These are phyloP conservation scores for Tolypocladium ophioglossoides DNA, from an alignment of 2,329 filamentous ascomycete genomes.

Conservation along the genomic window DNA sequence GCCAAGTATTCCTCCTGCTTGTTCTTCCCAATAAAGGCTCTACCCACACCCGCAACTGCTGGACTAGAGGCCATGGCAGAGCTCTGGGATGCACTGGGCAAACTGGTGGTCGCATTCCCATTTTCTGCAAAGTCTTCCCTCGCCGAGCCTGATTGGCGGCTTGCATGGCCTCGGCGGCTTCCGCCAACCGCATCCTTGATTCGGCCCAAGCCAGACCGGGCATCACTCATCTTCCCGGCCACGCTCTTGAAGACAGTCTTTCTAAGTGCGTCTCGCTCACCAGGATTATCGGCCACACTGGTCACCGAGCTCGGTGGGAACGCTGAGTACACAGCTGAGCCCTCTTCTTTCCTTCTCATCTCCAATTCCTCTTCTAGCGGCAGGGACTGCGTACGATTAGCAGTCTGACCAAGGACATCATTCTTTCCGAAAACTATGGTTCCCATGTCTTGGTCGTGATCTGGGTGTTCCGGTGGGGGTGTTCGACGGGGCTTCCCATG, in stretches of 20 bases:
- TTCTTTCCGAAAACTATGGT: slow-evolving; percentile 46
- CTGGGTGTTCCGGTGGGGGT: slow-evolving; percentile 31
- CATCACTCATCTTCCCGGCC: slow-evolving; percentile 67
- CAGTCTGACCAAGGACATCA: slow-evolving; percentile 25
- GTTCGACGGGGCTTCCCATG: slow-evolving; percentile 73
- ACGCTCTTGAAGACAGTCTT: slow-evolving; percentile 69
- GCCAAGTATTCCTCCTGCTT: slow-evolving; percentile 50
- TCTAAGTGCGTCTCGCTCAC: slow-evolving; percentile 47
- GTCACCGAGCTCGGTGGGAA: slow-evolving; percentile 33
- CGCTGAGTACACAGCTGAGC: slow-evolving; percentile 29
- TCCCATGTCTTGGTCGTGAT: slow-evolving; percentile 34
- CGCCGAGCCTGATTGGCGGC: slow-evolving; percentile 34
- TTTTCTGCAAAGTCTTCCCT: slow-evolving; percentile 42
- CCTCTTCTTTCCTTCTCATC: slow-evolving; percentile 32
- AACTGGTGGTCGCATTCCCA: slow-evolving; percentile 2
- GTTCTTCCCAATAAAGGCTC: slow-evolving; percentile 53
- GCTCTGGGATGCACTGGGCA: slow-evolving; percentile 7
- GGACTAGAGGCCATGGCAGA: slow-evolving; percentile 24
- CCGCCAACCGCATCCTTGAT: slow-evolving; percentile 77
- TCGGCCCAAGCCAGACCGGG: slow-evolving; percentile 69
- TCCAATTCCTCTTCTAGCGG: slow-evolving; percentile 43
- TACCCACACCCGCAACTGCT: slow-evolving; percentile 30
- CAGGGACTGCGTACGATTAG: slow-evolving; percentile 39
- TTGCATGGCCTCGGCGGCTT: slow-evolving; percentile 39
- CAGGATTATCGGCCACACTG: slow-evolving; percentile 35